Base-by-base conservation (phyloP, 345 rosid genomes). In the Eucalyptus lansdowneana region DNA sequence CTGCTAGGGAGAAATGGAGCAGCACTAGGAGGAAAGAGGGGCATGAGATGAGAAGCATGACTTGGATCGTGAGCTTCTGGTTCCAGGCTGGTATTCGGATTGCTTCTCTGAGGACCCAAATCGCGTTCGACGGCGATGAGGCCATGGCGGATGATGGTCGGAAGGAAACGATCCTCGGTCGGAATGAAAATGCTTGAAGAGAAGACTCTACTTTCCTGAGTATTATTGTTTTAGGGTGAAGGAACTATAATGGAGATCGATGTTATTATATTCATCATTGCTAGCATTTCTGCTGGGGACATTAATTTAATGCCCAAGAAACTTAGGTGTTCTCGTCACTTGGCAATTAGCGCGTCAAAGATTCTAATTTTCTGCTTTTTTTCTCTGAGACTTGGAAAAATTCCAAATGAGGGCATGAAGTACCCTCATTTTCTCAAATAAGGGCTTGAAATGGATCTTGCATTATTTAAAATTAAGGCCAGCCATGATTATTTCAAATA, bases 401-500 rank as follows among this genome's bases (percentile, higher is more conserved):
- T 21, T 53, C 5, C 25, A 21, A 53, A 53, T 19, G 25, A 19
- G 10, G 2, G 22, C 10, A 0, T 53, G 10, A 19, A 53, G 2
- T 53, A 2, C 2, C 24, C 2, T 53, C 2, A 21, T 53, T 53
- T 53, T 53, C 25, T 53, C 25, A 4, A 8, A 53, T 53, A 19
- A 19, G 1, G 1, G 10, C 9, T 53, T 2, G 24, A 53, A 53
- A 53, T 53, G 5, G 25, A 4, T 9, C 1, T 53, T 8, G 5
- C 5, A 2, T 19, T 53, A 19, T 53, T 53, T 19, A 53, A 53
- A 53, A 19, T 21, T 53, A 53, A 8, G 11, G 58, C 58, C 25
- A 11, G 11, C 25, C 5, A 53, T 53, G 24, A 53, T 53, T 53
- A 22, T 53, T 21, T 53, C 24, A 53, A 53, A 53, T 53, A 21